Evolutionary conservation across 176 grass and related monocot genomes (phyloP).

Genomic region (Typha latifolia): DNA sequence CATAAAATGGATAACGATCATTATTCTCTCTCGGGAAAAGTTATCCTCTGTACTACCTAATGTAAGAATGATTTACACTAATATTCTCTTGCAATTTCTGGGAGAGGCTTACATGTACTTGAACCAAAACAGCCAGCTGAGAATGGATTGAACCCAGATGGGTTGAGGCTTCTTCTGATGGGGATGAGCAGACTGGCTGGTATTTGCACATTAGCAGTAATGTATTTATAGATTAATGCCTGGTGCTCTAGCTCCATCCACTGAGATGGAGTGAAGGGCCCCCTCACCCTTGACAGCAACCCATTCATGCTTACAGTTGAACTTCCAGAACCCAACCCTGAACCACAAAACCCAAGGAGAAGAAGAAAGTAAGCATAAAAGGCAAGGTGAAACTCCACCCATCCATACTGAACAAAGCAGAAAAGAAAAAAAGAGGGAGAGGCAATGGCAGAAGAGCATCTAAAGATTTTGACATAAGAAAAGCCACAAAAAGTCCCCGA

Average conservation of each 20-base stretch:
- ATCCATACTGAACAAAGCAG: too few relatives aligned
- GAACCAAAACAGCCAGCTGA: slow-evolving; percentile 38
- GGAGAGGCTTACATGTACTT: slow-evolving; percentile 31
- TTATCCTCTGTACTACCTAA: neutral
- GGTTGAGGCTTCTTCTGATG: slow-evolving; percentile 47
- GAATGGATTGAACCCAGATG: slow-evolving; percentile 24
- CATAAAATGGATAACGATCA: neutral
- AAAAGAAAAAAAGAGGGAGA: too few relatives aligned
- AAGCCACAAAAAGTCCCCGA: too few relatives aligned
- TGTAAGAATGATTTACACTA: neutral
- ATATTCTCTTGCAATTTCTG: too few relatives aligned
- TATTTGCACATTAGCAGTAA: slow-evolving; percentile 56
- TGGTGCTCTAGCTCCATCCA: slow-evolving; percentile 97
- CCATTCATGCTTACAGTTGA: slow-evolving; percentile 43
- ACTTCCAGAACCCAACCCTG: slow-evolving; percentile 44
- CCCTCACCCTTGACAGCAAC: slow-evolving; percentile 55
- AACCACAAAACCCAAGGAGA: slow-evolving; percentile 8
- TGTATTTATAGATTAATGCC: slow-evolving; percentile 85
- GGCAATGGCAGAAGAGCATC: too few relatives aligned
- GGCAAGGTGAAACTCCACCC: too few relatives aligned
- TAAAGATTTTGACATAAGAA: too few relatives aligned
- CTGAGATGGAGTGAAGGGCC: slow-evolving; percentile 80
- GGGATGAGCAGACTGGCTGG: slow-evolving; percentile 61
- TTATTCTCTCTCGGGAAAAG: neutral
- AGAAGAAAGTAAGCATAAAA: slow-evolving; percentile 1